phyloP scores from a whole-genome alignment of 2,329 filamentous ascomycete genomes.

The Aspergillus vadensis region DNA sequence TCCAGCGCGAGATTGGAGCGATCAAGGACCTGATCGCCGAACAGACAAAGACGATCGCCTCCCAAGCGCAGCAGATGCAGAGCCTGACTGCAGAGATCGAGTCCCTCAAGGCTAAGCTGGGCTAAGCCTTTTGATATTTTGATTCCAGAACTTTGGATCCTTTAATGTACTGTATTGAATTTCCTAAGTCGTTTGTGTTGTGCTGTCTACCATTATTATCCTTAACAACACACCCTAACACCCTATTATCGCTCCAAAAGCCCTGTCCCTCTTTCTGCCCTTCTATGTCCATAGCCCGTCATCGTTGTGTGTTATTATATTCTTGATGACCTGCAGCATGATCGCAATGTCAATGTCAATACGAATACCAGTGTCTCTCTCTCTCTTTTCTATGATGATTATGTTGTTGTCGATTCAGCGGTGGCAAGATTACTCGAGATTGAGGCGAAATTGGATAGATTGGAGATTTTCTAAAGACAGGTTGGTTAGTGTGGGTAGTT shows the following conservation, averaged over 20 bases:
- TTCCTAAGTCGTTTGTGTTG: neutral
- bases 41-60: slow-evolving; percentile 74
- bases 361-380: neutral
- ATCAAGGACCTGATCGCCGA: slow-evolving; percentile 77
- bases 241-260: slow-evolving; percentile 11
- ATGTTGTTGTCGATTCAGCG: neutral
- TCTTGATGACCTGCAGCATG: slow-evolving; percentile 18
- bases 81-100: slow-evolving; percentile 74
- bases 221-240: neutral
- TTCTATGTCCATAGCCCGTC: slow-evolving; percentile 21
- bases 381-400: neutral
- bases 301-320: slow-evolving; percentile 16
- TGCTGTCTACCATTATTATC: slow-evolving; percentile 1
- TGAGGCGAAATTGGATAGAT: neutral
- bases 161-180: slow-evolving; percentile 15
- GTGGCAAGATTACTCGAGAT: neutral
- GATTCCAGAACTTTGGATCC: neutral
- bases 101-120: slow-evolving; percentile 74
- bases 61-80: slow-evolving; percentile 75
- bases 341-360: slow-evolving; percentile 20
- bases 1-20: slow-evolving; percentile 69
- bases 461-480: no score
- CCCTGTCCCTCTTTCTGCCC: slow-evolving; percentile 8
- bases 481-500: neutral
- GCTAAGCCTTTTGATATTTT: slow-evolving; percentile 33